A percentile compares a stretch with the other conserved stretches of the same genome.
Conservation (phyloP, 1,139 yeast species). For the Hyphopichia wangnamkhiaoensis region DNA sequence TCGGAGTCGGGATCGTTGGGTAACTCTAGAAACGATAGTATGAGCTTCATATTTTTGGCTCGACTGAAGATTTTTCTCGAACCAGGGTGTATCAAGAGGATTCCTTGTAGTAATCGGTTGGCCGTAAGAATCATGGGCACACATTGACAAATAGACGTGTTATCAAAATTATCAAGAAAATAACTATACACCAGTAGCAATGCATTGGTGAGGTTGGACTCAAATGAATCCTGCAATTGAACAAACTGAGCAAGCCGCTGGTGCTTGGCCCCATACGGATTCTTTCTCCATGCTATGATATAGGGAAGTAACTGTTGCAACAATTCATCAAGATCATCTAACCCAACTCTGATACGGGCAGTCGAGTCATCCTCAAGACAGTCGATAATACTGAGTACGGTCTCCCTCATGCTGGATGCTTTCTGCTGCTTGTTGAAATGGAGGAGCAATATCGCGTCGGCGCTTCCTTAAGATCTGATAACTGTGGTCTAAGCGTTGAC, state of each 20-base stretch:
- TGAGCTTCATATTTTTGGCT: slow-evolving; percentile 29
- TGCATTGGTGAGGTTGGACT: slow-evolving; percentile 46
- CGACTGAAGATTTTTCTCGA: slow-evolving; percentile 51
- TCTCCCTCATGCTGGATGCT: slow-evolving; percentile 4
- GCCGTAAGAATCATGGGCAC: slow-evolving; percentile 19
- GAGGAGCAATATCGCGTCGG: too few species aligned
- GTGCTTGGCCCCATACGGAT: slow-evolving; percentile 9
- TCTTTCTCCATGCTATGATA: slow-evolving; percentile 21
- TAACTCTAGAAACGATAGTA: slow-evolving; percentile 25
- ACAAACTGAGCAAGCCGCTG: slow-evolving; percentile 38
- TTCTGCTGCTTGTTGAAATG: too few species aligned
- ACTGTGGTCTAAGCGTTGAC: too few species aligned
- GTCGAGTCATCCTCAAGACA: background rate
- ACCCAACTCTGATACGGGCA: slow-evolving; percentile 10
- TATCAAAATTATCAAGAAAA: slow-evolving; percentile 11
- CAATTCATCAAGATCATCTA: slow-evolving; percentile 18
- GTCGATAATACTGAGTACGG: slow-evolving; percentile 2
- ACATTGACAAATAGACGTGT: slow-evolving; percentile 4
- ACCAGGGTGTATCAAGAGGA: slow-evolving; percentile 59
- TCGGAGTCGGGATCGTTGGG: slow-evolving; percentile 1
- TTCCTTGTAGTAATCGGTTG: slow-evolving; percentile 59
- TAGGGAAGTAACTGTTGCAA: slow-evolving; percentile 25
- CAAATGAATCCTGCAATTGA: slow-evolving; percentile 52
- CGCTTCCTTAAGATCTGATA: too few species aligned
- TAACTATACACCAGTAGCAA: slow-evolving; percentile 29